These are phyloP conservation scores for Phaeosphaeriaceae sp. DNA, from an alignment of 2,329 filamentous ascomycete species.

Conservation along the genomic window DNA sequence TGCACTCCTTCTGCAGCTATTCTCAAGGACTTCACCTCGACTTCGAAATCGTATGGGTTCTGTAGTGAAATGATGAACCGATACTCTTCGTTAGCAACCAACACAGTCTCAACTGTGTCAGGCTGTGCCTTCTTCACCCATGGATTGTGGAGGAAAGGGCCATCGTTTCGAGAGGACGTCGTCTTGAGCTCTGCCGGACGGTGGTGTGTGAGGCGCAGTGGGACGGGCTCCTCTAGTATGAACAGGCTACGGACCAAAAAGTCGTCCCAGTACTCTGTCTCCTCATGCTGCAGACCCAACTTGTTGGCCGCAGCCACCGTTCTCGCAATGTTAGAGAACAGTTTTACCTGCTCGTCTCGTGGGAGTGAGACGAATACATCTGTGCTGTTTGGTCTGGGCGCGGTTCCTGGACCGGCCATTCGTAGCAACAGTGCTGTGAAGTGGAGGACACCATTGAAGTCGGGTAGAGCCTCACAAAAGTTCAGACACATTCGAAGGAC, in stretches of 20 bases:
- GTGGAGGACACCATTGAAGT: conserved; percentile 87
- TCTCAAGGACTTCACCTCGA: conserved; percentile 84
- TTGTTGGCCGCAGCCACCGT: conserved; percentile 80
- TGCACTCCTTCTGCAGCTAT: conserved; percentile 77
- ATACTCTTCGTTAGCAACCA: conserved; percentile 81
- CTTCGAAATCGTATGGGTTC: conserved; percentile 91
- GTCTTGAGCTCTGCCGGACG: conserved; percentile 43
- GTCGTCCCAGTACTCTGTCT: conserved; percentile 95
- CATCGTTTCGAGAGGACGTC: conserved; percentile 53
- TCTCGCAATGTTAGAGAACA: conserved; percentile 86
- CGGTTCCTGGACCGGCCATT: conserved; percentile 80
- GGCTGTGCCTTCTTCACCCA: conserved; percentile 74
- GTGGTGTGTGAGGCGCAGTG: conserved; percentile 41
- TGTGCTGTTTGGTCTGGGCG: conserved; percentile 71
- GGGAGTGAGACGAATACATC: conserved; percentile 75
- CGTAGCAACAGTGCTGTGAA: conserved; percentile 86
- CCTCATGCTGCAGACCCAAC: conserved; percentile 73
- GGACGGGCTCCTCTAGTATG: conserved; percentile 58
- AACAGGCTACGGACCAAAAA: conserved; percentile 85
- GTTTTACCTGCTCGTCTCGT: conserved; percentile 82
- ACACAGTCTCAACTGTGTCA: conserved; percentile 67
- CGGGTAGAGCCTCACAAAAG: conserved; percentile 90
- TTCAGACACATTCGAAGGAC: conserved; percentile 89
- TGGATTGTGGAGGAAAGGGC: conserved; percentile 95
- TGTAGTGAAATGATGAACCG: conserved; percentile 85